A percentile compares a stretch with the other conserved stretches of the same genome.
Evolutionary conservation across 768 basidiomycete species (phyloP).

Genomic region (Psilocybe azurescens): DNA sequence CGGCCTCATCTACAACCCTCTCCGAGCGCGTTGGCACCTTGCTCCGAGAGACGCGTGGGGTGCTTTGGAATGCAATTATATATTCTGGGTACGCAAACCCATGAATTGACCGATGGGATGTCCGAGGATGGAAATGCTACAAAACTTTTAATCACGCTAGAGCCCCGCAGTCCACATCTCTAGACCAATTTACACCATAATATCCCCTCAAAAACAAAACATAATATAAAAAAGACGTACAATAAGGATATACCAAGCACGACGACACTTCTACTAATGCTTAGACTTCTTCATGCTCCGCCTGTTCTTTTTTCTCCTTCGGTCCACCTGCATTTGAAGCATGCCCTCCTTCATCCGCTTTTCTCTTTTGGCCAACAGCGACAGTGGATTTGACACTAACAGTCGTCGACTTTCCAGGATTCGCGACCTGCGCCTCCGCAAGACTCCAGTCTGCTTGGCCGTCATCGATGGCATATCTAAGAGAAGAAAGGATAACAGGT

Average conservation of each 20-base stretch:
- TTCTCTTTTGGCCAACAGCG: constrained; percentile 60
- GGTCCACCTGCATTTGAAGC: constrained; percentile 21
- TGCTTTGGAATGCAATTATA: constrained; percentile 71
- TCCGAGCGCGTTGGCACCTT: constrained; percentile 72
- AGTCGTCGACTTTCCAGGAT: constrained; percentile 63
- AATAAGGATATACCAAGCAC: constrained; percentile 3
- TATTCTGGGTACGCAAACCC: constrained; percentile 89
- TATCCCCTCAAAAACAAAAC: not conserved
- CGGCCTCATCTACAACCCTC: constrained; percentile 78
- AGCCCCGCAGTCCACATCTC: not conserved
- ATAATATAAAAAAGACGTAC: not conserved
- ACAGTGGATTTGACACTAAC: constrained; percentile 71
- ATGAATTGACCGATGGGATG: constrained; percentile 5
- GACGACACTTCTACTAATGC: constrained; percentile 29
- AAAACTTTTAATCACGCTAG: not conserved
- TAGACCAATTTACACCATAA: not conserved
- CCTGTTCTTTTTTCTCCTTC: constrained; percentile 56
- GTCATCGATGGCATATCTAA: constrained; percentile 79
- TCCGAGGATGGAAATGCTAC: constrained; percentile 4
- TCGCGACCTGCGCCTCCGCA: constrained; percentile 75
- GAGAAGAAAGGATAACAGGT: constrained; percentile 7
- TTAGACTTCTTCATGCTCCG: constrained; percentile 53
- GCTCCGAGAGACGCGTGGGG: constrained; percentile 62
- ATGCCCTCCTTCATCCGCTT: constrained; percentile 40
- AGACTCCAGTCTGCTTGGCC: constrained; percentile 71